Evolutionary conservation across 2,329 filamentous ascomycete genomes (phyloP), one percentile per base, ranked within the genome.

Genomic region (Aspergillus sp.): DNA sequence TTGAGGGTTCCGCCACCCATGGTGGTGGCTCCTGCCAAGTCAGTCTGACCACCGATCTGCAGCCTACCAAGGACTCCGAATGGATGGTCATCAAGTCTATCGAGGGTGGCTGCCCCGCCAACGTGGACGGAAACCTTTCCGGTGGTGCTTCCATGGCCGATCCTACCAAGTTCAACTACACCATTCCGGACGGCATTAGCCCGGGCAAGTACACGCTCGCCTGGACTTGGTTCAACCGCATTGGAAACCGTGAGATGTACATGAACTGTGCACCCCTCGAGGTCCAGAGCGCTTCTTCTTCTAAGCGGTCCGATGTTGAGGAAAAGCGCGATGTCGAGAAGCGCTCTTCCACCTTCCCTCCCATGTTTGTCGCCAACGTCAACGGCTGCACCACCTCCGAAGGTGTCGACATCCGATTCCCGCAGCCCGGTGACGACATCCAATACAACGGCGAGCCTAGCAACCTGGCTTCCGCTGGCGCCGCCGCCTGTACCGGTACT

Each of bases 231-330:
- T 87, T 96, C 77, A 98, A 98, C 77, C 90, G 89, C 61, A 71
- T 96, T 8, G 95, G 95, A 2, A 96, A 96, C 80, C 88, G 93
- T 1, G 95, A 98, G 74, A 92, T 96, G 84, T 97, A 98, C 83
- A 96, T 96, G 92, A 96, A 96, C 83, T 99, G 94, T 68, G 91
- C 90, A 0, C 86, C 91, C 0, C 76, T 96, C 51, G 84, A 82
- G 0, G 82, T 98, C 23, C 85, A 85, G 0, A 78, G 76, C 3
- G 77, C 78, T 21, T 75, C 79, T 21, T 75, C 79, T 1, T 73
- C 76, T 56, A 84, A 86, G 71, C 73, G 80, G 8, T 65, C 67
- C 15, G 48, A 52, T 6, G 71, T 70, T 3, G 59, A 67, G 44
- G 70, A 71, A 63, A 68, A 71, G 57, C 64, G 63, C 30, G 64